Percentiles rank a stretch among this genome's conserved stretches.
These are phyloP conservation scores for Ganoderma sp. DNA, from an alignment of 1,284 basidiomycete species.

Conservation along the genomic window DNA sequence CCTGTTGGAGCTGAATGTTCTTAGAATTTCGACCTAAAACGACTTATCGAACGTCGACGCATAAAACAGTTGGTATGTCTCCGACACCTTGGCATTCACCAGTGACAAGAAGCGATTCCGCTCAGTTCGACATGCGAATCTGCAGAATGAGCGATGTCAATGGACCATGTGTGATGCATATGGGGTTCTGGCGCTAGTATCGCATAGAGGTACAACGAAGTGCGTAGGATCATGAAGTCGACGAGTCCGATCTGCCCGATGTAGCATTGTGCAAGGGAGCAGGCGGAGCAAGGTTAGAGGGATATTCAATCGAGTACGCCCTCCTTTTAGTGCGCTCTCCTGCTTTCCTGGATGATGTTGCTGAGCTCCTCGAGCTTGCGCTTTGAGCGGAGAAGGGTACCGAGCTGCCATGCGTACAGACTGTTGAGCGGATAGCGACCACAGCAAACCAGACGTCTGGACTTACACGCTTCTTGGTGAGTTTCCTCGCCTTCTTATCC, in stretches of 20 bases:
- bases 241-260: constrained; percentile 29
- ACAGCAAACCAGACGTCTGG: not conserved
- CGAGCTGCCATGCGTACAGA: constrained; percentile 64
- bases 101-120: no score
- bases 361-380: constrained; percentile 96
- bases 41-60: no score
- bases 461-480: constrained; percentile 97
- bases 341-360: constrained; percentile 89
- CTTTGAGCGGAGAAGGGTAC: constrained; percentile 95
- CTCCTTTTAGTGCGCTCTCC: constrained; percentile 69
- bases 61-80: no score
- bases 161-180: constrained; percentile 15
- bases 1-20: no score
- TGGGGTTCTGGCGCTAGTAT: constrained; percentile 30
- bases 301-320: constrained; percentile 23
- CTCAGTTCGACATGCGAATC: not conserved
- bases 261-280: constrained; percentile 23
- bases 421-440: not conserved
- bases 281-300: constrained; percentile 10
- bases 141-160: not conserved
- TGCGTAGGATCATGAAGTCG: constrained; percentile 37
- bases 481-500: constrained; percentile 98
- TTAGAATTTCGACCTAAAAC: no score
- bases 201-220: constrained; percentile 39
- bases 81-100: no score